Evolutionary conservation across 2,329 filamentous ascomycete species (phyloP).

Genomic region (Pochonia chlamydosporia): DNA sequence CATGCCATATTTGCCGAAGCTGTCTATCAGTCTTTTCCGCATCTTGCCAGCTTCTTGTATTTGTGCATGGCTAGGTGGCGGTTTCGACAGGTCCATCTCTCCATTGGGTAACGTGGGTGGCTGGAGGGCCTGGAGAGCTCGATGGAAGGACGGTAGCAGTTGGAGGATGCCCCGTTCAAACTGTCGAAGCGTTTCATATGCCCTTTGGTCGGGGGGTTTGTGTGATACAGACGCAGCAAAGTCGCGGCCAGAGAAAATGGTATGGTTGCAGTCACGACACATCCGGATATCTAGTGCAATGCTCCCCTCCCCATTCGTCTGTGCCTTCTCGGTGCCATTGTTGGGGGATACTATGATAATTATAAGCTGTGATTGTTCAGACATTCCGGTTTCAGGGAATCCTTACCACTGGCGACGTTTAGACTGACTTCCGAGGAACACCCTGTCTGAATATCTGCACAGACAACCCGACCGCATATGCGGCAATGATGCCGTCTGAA

Average conservation of each 20-base stretch:
- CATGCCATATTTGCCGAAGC: conserved; percentile 80
- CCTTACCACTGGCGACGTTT: conserved; percentile 56
- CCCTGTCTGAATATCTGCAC: conserved; percentile 74
- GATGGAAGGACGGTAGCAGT: conserved; percentile 79
- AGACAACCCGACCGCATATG: conserved; percentile 88
- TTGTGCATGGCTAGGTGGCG: conserved; percentile 54
- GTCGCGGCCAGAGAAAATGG: conserved; percentile 62
- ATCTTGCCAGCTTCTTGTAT: conserved; percentile 83
- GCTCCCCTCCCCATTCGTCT: conserved; percentile 31
- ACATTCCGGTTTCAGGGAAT: neutral
- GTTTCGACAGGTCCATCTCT: conserved; percentile 30
- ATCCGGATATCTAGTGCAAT: conserved; percentile 79
- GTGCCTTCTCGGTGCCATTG: conserved; percentile 36
- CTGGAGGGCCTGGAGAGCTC: conserved; percentile 66
- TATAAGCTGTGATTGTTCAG: neutral
- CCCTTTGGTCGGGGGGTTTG: conserved; percentile 68
- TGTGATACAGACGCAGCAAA: conserved; percentile 65
- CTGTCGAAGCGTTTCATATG: conserved; percentile 77
- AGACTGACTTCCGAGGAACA: conserved; percentile 84
- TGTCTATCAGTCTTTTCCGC: conserved; percentile 82
- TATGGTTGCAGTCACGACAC: conserved; percentile 77
- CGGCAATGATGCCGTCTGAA: conserved; percentile 93
- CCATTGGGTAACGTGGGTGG: conserved; percentile 34
- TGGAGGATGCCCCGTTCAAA: conserved; percentile 83
- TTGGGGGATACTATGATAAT: conserved; percentile 11